Base-by-base conservation (phyloP, 495 filamentous ascomycete species). In the Acidomyces sp. region DNA sequence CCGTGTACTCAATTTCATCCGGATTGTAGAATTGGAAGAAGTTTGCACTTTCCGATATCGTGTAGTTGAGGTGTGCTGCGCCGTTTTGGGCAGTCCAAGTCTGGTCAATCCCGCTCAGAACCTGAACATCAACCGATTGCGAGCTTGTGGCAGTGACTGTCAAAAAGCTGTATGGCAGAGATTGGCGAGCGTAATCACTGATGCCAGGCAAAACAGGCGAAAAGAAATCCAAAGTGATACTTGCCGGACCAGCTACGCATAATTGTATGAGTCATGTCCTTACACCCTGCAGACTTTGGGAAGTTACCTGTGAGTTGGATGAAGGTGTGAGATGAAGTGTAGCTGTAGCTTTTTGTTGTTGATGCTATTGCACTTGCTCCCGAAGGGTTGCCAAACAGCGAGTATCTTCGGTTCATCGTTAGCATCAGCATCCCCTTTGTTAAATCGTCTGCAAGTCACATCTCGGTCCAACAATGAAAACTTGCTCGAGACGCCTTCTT, bases 171-270 rank as follows among this genome's bases (percentile, higher is more conserved):
- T 41, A 47, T 10, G 44, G 44, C 28, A 47, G 25, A 27, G 38
- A 42, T 23, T 47, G 44, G 18, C 26, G 38, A 2, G 27, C 21
- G 15, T 41, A 42, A 18, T 47, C 44, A 17, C 21, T 25, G 4
- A 11, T 11, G 5, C 37, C 37, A 11, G 37, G 37, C 38, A 30
- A 31, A 11, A 47, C 44, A 1, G 44, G 44, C n/a, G 44, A 47
- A 23, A 42, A 47, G 39, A 47, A 47, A 23, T 47, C 44, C 15
- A 47, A 39, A 2, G 30, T 42, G 26, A 47, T 16, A 10, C 18
- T 18, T 18, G 38, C 38, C 12, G 22, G 11, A 18, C 38, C 44
- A 2, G 44, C 44, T n/a, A n/a, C n/a, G n/a, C n/a, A n/a, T n/a
- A n/a, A n/a, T n/a, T n/a, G n/a, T n/a, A n/a, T n/a, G n/a, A n/a